Conservation (phyloP, 495 filamentous ascomycete genomes). For the Penicillium manginii region DNA sequence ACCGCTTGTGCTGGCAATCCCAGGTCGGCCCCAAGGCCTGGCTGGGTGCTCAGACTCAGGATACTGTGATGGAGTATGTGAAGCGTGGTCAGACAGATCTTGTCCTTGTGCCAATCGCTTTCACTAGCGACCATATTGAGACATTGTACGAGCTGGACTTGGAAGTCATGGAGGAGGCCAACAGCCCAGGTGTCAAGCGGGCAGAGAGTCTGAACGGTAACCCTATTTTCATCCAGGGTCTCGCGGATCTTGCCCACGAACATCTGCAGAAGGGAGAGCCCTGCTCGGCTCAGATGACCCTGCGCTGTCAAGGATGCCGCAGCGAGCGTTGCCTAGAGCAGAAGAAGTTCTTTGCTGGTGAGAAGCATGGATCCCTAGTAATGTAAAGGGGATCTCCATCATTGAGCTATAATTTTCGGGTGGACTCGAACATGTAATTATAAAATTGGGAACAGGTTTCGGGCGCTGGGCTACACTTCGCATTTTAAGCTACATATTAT, state of each 20-base stretch:
- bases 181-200: slow-evolving; percentile 78
- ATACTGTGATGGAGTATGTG: slow-evolving; percentile 86
- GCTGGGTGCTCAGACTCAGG: slow-evolving; percentile 91
- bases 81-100: slow-evolving; percentile 90
- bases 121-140: slow-evolving; percentile 98
- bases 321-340: slow-evolving; percentile 87
- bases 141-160: slow-evolving; percentile 94
- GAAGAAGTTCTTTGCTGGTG: slow-evolving; percentile 86
- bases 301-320: slow-evolving; percentile 92
- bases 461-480: background rate
- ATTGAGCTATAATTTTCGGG: background rate
- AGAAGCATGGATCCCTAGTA: slow-evolving; percentile 41
- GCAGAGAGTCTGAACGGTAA: slow-evolving; percentile 93
- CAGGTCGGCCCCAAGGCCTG: slow-evolving; percentile 95
- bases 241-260: slow-evolving; percentile 81
- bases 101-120: slow-evolving; percentile 92
- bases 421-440: slow-evolving; percentile 11
- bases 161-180: slow-evolving; percentile 91
- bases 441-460: background rate
- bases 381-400: slow-evolving; percentile 22
- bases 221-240: slow-evolving; percentile 85
- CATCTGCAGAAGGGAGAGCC: slow-evolving; percentile 74
- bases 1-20: slow-evolving; percentile 95
- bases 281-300: slow-evolving; percentile 80
- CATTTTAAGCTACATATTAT: background rate